These are phyloP conservation scores for Venturia aucupariae DNA, from an alignment of 2,329 filamentous ascomycete species.

Conservation along the genomic window DNA sequence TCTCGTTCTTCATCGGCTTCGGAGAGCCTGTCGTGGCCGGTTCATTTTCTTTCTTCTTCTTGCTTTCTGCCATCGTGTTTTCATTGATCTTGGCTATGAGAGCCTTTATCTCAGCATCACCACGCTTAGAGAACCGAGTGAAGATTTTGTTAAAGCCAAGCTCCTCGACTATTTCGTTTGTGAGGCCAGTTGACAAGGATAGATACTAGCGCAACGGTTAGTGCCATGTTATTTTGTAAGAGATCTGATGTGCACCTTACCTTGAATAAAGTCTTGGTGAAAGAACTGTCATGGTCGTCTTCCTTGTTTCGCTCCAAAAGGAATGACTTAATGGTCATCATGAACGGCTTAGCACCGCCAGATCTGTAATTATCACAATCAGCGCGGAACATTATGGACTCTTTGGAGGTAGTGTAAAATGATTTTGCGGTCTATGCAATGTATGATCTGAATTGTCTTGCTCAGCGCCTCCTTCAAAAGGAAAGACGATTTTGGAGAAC, in stretches of 20 bases:
- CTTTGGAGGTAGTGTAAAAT: not conserved
- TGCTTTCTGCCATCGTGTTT: conserved; percentile 24
- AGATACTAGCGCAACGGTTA: conserved; percentile 46
- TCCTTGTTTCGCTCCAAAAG: conserved; percentile 38
- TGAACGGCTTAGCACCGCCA: conserved; percentile 24
- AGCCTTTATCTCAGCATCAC: conserved; percentile 54
- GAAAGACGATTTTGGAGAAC: not conserved
- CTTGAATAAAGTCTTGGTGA: conserved; percentile 35
- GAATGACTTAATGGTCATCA: conserved; percentile 40
- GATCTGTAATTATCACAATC: conserved; percentile 9
- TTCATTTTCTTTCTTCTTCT: conserved; percentile 17
- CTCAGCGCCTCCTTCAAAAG: not conserved
- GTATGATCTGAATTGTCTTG: not conserved
- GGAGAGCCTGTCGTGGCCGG: conserved; percentile 1
- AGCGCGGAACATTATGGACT: not conserved
- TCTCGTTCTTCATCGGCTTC: conserved; percentile 1
- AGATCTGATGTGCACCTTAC: conserved; percentile 17
- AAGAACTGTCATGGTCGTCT: conserved; percentile 34
- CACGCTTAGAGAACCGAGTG: conserved; percentile 54
- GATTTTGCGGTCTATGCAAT: not conserved
- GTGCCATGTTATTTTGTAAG: conserved; percentile 42
- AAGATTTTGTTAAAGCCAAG: conserved; percentile 58
- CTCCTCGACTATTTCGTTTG: conserved; percentile 49
- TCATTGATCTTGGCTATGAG: conserved; percentile 50
- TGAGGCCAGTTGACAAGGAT: conserved; percentile 52